Evolutionary conservation across 176 grass and related monocot species (phyloP).

Genomic region (Zoysia japonica): DNA sequence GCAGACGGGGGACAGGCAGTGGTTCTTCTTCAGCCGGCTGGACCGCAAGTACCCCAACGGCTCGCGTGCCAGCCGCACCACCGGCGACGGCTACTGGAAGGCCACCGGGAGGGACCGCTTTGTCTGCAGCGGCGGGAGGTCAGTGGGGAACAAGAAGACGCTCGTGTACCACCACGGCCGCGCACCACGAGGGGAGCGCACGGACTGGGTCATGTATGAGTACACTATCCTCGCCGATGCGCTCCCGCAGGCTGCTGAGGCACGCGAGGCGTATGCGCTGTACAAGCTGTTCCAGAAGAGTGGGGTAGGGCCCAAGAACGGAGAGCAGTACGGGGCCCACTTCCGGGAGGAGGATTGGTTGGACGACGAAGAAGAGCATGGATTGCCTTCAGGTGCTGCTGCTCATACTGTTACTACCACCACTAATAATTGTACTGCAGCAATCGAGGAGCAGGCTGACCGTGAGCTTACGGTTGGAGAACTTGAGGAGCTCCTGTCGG

Average conservation of each 20-base stretch:
- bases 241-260: conserved; percentile 41
- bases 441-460: not conserved
- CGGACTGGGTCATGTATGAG: conserved; percentile 94
- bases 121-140: conserved; percentile 46
- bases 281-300: conserved; percentile 98
- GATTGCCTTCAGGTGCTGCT: not conserved
- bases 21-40: conserved; percentile 91
- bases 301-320: conserved; percentile 84
- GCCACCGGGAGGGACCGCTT: conserved; percentile 76
- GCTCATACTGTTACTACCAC: conserved; percentile 2
- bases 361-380: conserved; percentile 27
- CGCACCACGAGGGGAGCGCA: conserved; percentile 72
- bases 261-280: conserved; percentile 66
- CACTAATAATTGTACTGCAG: not conserved
- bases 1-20: conserved; percentile 84
- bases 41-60: conserved; percentile 93
- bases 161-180: conserved; percentile 88
- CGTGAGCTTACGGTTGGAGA: conserved; percentile 37
- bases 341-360: conserved; percentile 93
- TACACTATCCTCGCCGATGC: conserved; percentile 67
- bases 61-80: conserved; percentile 78
- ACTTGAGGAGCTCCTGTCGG: conserved; percentile 47
- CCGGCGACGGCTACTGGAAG: conserved; percentile 81
- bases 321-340: conserved; percentile 93
- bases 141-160: conserved; percentile 80